Base-by-base conservation (phyloP, 495 filamentous ascomycete species). In the Penicillium waksmanii region DNA sequence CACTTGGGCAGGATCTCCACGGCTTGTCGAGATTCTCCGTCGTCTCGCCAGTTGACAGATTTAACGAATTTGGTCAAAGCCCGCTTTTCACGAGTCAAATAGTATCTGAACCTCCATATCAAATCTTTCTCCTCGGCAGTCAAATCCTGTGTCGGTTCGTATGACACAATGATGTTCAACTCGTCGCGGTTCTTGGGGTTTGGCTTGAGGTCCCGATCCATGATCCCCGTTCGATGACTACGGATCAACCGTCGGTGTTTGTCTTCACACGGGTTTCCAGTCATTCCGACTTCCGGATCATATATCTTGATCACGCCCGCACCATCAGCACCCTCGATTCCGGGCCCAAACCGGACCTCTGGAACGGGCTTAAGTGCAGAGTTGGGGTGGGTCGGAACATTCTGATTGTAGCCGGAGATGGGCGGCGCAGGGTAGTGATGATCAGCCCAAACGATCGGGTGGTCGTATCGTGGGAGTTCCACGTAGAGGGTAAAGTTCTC, bases 31-130 rank as follows among this genome's bases (percentile, higher is more conserved):
- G 89, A 82, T 78, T 99, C 95, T 46, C 85, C 84, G n/a, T 79
- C 79, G 70, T 98, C 94, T 17, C 85, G 85, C 95, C 95, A 99
- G 54, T 92, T 89, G 36, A 97, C 94, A 2, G 92, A 96, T 73
- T 98, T 98, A 65, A 97, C 91, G 62, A 99, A 96, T 66, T 99
- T 99, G 21, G 95, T 97, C 40, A 98, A 78, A 2, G 94, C 95
- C 60, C 91, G 84, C 74, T 98, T 98, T 65, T 99, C 93, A 38
- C 92, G 84, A 0, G 91, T 93, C 6, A 99, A 72, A 69, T 96
- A 92, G 71, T 97, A 95, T 50, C 95, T 82, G 77, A 97, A 99
- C 63, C 94, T 91, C 95, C 95, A 99, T 33, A 99, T 82, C 11
- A 96, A 79, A 71, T 99, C 96, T 66, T 96, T 96, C 65, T 99